phyloP scores from a whole-genome alignment of 2,329 filamentous ascomycete genomes.

The Clathrospora elynae region DNA sequence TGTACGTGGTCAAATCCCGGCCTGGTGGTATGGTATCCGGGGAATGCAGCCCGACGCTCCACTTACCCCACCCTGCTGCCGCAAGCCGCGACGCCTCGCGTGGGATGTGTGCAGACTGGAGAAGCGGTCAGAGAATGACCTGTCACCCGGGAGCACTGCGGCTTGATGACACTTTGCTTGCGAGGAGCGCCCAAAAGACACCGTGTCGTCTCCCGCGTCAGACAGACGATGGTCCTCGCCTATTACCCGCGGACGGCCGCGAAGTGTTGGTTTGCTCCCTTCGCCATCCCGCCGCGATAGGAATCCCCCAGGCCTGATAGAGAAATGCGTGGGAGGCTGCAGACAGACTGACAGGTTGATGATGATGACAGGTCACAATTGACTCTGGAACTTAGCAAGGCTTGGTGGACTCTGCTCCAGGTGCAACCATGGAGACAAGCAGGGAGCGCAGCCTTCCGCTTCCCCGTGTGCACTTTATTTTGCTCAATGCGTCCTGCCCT shows the following conservation, averaged over 20 bases:
- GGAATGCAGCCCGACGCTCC: slow-evolving; percentile 31
- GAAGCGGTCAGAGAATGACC: slow-evolving; percentile 33
- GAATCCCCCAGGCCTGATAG: slow-evolving; percentile 4
- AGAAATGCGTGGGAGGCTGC: slow-evolving; percentile 19
- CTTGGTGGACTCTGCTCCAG: slow-evolving; percentile 40
- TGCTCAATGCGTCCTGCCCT: slow-evolving; percentile 31
- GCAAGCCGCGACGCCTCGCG: slow-evolving; percentile 33
- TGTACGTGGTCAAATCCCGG: slow-evolving; percentile 20
- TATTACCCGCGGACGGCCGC: slow-evolving; percentile 12
- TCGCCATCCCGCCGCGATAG: slow-evolving; percentile 18
- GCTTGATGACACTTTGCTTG: slow-evolving; percentile 16
- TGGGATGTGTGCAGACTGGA: slow-evolving; percentile 26
- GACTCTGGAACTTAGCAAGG: slow-evolving; percentile 23
- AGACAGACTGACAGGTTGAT: slow-evolving; percentile 16
- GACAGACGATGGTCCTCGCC: slow-evolving; percentile 3
- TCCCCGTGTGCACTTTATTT: slow-evolving; percentile 27
- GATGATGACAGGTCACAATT: slow-evolving; percentile 26
- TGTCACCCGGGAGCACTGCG: slow-evolving; percentile 19
- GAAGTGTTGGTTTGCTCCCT: slow-evolving; percentile 19
- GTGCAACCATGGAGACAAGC: slow-evolving; percentile 37
- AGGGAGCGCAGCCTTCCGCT: slow-evolving; percentile 42
- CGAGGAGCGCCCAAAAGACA: slow-evolving; percentile 12
- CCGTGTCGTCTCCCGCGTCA: slow-evolving; percentile 20
- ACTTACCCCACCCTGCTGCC: slow-evolving; percentile 28
- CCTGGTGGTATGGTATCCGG: slow-evolving; percentile 30